Evolutionary conservation across 2,329 filamentous ascomycete species (phyloP).

Genomic region (Fusarium setosum): DNA sequence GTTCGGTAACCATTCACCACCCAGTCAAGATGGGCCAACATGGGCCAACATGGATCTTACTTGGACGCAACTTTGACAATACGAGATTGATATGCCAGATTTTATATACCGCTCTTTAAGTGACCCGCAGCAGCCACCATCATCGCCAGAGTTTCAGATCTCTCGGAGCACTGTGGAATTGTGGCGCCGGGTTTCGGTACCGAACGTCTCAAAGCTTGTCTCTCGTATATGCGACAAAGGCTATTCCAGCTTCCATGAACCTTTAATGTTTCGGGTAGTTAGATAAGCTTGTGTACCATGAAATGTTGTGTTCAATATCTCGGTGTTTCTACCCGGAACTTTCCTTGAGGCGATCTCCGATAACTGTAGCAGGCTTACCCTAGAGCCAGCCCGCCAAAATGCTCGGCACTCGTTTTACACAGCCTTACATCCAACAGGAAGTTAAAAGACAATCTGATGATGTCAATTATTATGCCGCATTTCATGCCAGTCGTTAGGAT

Average conservation of each 20-base stretch:
- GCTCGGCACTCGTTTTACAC: neutral
- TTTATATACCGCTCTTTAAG: constrained; percentile 27
- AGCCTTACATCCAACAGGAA: neutral
- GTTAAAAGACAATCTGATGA: too few relatives aligned
- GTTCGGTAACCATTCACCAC: constrained; percentile 12
- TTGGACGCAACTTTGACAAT: constrained; percentile 1
- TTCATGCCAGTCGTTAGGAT: neutral
- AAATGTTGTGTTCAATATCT: neutral
- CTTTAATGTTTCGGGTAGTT: constrained; percentile 15
- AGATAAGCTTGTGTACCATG: constrained; percentile 18
- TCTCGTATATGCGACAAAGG: constrained; percentile 11
- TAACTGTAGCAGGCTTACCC: constrained; percentile 12
- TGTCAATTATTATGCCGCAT: neutral
- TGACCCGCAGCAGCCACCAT: constrained; percentile 18
- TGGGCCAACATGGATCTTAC: constrained; percentile 13
- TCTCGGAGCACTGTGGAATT: constrained; percentile 18
- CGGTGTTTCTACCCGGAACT: neutral
- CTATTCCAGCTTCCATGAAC: constrained; percentile 30
- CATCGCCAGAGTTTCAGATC: constrained; percentile 12
- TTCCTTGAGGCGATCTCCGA: neutral
- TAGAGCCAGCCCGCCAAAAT: constrained; percentile 11
- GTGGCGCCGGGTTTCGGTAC: constrained; percentile 32
- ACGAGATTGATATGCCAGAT: constrained; percentile 4
- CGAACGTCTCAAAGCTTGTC: constrained; percentile 18
- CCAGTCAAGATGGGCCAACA: constrained; percentile 14